phyloP scores from a whole-genome alignment of 352 stramenopile genomes.

The Labyrinthula sp. region DNA sequence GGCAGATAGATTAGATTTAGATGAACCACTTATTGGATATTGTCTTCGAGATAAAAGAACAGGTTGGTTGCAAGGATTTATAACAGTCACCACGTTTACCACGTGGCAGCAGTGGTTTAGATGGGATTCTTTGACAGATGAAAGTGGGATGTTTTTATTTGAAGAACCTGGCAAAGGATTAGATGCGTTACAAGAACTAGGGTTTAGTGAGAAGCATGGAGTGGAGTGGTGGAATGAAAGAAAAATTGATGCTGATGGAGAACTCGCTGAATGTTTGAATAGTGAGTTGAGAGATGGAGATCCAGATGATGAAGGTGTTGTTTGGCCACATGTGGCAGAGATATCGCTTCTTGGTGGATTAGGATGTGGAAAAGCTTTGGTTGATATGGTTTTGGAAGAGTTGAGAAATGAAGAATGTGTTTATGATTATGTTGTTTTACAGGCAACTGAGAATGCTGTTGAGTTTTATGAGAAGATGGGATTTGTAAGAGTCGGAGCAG shows the following conservation, averaged over 20 bases:
- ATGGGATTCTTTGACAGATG: conserved; percentile 18
- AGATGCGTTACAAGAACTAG: conserved; percentile 14
- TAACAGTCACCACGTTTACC: conserved; percentile 49
- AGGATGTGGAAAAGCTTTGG: conserved; percentile 41
- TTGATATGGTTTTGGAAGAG: conserved; percentile 38
- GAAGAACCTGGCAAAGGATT: conserved; percentile 10
- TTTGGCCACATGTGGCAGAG: conserved; percentile 48
- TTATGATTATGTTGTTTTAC: conserved; percentile 49
- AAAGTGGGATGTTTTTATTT: conserved; percentile 35
- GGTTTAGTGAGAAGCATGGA: neutral
- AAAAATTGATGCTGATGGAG: conserved; percentile 38
- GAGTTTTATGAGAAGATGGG: conserved; percentile 49
- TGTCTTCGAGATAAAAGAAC: conserved; percentile 36
- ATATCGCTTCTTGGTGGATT: conserved; percentile 45
- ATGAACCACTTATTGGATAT: conserved; percentile 46
- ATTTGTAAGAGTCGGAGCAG: conserved; percentile 45
- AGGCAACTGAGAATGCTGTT: conserved; percentile 50
- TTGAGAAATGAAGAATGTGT: conserved; percentile 26
- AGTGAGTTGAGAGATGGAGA: conserved; percentile 41
- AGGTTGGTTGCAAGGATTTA: conserved; percentile 48
- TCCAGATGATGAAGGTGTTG: conserved; percentile 47
- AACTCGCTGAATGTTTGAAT: conserved; percentile 34
- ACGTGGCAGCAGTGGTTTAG: conserved; percentile 40
- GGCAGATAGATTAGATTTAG: conserved; percentile 46
- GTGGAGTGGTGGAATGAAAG: conserved; percentile 40